Base-by-base conservation (phyloP, 306 rosid species). In the Malus fusca region DNA sequence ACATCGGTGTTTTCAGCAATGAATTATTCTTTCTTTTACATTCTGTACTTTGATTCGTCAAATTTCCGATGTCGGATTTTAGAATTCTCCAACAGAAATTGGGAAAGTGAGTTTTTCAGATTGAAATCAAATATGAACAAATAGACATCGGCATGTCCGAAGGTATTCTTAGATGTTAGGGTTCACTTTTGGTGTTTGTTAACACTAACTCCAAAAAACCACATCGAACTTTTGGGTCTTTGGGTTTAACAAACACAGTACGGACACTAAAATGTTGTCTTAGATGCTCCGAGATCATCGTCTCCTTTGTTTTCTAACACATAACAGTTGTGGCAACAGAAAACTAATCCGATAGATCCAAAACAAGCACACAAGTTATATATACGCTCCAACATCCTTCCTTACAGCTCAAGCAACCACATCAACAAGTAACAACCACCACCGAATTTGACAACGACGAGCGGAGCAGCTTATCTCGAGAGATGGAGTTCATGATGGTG, bases 271-370 rank as follows among this genome's bases (percentile, higher is more conserved):
- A 61, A 26, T 61, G 55, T 61, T 84, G 75, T 69, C 82, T 59
- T 40, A n/a, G 64, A 51, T 80, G 79, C 82, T 63, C 31, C 0
- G 87, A 31, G 25, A 72, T 68, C 79, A 78, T 71, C 91, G 87
- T 30, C 78, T 69, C 40, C 77, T 75, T 87, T 75, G 82, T 81
- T 75, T 78, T 18, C 81, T 61, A 43, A 81, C 42, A 55, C 75
- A 81, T 76, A 62, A 72, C 61, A 42, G 80, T 30, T 21, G 53
- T 68, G 55, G 62, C 70, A 73, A 73, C 80, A 44, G 48, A 84
- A 70, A 67, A 44, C 23, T 82, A 78, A 81, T 68, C 88, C 87
- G 78, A 75, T 63, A 63, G 7, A 53, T 80, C 52, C 92, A 86
- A 88, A 80, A 23, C 44, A 75, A 64, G 72, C 19, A 31, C 75